Evolutionary conservation across 305 asterid genomes (phyloP), one percentile per base, ranked within the genome.

Genomic region (Fraxinus albicans): DNA sequence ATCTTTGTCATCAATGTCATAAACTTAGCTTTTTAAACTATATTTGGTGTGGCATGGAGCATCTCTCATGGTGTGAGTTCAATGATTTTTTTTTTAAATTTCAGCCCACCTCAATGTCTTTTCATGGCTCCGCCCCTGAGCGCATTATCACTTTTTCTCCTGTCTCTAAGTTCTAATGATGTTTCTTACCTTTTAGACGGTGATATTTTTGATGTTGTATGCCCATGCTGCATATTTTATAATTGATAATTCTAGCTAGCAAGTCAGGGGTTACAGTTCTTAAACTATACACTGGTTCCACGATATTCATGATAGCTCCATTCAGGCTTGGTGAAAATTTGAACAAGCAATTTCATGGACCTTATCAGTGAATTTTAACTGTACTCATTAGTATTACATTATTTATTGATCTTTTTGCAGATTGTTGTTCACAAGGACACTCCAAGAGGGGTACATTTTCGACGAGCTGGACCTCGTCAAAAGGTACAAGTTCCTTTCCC

Each of bases 401-500:
- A 63, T 77, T 73, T 76, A 42, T 9, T 81, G 36, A 72, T 29
- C 40, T 77, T 40, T 79, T 80, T 79, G 63, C 88, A 96, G 99
- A 84, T 92, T 82, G 99, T 96, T 86, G 97, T 91, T 84, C 98
- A 96, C 79, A 95, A 91, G 90, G 93, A 96, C 85, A 86, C 96
- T 86, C 98, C 97, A n/a, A 90, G 98, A 85, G 99, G 98, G 77
- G 44, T 90, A 84, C 99, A 95, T 89, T 95, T 96, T 87, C 95
- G 98, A 81, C 96, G 99, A 33, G 99, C 99, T 79, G 99, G 99
- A 83, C 98, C 98, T 77, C 98, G 99, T 17, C 92, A 96, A 84
- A 95, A 91, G 98, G 99, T 91, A 86, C 63, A 77, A 75, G 72
- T 70, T 42, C 83, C 21, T 31, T 81, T 34, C 75, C 69, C 63